These are phyloP conservation scores for Cutaneotrichosporon curvatum DNA, from an alignment of 1,284 basidiomycete genomes.

Conservation along the genomic window DNA sequence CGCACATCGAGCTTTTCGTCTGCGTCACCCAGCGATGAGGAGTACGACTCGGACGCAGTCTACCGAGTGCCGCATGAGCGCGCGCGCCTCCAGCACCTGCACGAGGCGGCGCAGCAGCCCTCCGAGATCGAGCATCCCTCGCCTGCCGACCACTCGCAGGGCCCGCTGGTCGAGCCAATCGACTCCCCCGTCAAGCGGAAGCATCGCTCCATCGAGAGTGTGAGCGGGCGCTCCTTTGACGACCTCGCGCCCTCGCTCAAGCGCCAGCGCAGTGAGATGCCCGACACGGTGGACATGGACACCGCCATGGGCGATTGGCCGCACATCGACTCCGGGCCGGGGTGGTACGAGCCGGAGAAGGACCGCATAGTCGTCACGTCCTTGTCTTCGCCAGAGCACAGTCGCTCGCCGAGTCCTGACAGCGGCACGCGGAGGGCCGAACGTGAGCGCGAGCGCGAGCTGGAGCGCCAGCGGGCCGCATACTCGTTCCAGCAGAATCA, in stretches of 20 bases:
- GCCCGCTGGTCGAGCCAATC: slow-evolving; percentile 9
- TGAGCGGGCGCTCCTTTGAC: neutral
- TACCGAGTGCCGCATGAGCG: slow-evolving; percentile 13
- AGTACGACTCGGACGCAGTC: slow-evolving; percentile 27
- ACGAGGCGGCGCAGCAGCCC: slow-evolving; percentile 18
- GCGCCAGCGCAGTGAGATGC: slow-evolving; percentile 2
- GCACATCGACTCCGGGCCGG: slow-evolving; percentile 3
- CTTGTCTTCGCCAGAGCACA: slow-evolving; percentile 22
- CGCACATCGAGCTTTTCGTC: slow-evolving; percentile 20
- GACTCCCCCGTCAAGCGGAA: slow-evolving; percentile 16
- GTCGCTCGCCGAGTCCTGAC: slow-evolving; percentile 19
- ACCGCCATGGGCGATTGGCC: neutral
- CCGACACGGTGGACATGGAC: neutral
- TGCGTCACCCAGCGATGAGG: slow-evolving; percentile 21
- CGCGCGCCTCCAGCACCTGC: slow-evolving; percentile 6
- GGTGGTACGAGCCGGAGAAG: slow-evolving; percentile 43
- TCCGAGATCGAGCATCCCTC: slow-evolving; percentile 21
- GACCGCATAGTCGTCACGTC: slow-evolving; percentile 41
- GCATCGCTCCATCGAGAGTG: slow-evolving; percentile 1
- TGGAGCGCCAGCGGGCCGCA: neutral
- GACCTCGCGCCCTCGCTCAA: neutral
- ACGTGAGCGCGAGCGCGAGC: neutral
- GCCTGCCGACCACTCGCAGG: neutral
- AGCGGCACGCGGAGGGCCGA: neutral
- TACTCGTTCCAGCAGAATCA: slow-evolving; percentile 15